phyloP scores from a whole-genome alignment of 768 basidiomycete genomes.

The Guyanaporus albipodus region DNA sequence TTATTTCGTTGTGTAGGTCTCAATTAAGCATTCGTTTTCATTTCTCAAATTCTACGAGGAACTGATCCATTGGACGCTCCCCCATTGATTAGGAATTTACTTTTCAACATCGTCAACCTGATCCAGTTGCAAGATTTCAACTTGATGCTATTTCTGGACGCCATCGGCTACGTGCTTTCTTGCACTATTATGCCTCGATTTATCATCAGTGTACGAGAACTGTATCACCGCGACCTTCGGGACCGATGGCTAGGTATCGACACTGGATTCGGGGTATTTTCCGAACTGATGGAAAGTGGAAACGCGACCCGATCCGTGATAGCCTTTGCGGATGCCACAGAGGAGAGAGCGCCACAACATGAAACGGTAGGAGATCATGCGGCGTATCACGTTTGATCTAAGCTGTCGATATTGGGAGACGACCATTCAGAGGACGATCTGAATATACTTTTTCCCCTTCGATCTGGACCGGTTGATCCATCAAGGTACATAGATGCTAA shows the following conservation, averaged over 20 bases:
- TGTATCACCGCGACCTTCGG: not conserved
- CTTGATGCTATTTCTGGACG: not conserved
- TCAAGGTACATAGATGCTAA: too few relatives aligned
- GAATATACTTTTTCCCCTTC: too few relatives aligned
- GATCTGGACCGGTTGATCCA: too few relatives aligned
- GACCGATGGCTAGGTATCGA: conserved; percentile 1
- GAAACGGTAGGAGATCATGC: too few relatives aligned
- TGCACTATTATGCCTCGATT: conserved; percentile 9
- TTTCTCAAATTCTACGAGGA: not conserved
- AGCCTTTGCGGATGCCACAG: not conserved
- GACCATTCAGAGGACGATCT: too few relatives aligned
- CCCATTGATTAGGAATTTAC: not conserved
- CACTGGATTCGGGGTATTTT: conserved; percentile 3
- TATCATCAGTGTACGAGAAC: conserved; percentile 8
- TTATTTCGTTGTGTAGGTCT: conserved; percentile 11
- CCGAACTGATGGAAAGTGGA: not conserved
- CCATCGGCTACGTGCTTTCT: not conserved
- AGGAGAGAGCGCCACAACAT: too few relatives aligned
- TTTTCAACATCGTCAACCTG: not conserved
- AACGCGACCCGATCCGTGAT: not conserved
- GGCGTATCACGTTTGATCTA: too few relatives aligned
- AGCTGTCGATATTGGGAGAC: too few relatives aligned
- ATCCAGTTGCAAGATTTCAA: not conserved
- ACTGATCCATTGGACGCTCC: too few relatives aligned
- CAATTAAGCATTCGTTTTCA: not conserved